Evolutionary conservation across 2,329 filamentous ascomycete species (phyloP).

Genomic region (Pestalotiopsis sp.): DNA sequence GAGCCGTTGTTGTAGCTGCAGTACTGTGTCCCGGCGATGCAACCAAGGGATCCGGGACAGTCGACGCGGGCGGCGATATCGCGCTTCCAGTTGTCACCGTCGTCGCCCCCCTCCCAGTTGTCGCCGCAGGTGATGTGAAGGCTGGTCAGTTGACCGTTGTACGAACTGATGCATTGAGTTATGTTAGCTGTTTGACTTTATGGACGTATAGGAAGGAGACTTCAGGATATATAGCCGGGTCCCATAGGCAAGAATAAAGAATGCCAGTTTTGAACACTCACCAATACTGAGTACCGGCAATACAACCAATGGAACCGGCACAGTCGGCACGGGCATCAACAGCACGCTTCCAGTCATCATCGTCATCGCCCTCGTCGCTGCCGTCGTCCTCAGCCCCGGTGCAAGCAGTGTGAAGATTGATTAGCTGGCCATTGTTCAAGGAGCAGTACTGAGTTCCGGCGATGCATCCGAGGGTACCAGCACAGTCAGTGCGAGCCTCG

Average conservation of each 20-base stretch:
- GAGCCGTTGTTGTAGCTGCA: constrained; percentile 1
- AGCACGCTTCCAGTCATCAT: background rate
- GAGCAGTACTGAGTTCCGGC: constrained; percentile 7
- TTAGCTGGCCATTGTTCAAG: too few relatives aligned
- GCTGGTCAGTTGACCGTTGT: constrained; percentile 1
- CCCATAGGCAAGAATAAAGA: too few relatives aligned
- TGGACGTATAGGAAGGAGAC: too few relatives aligned
- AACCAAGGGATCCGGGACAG: background rate
- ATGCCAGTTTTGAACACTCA: too few relatives aligned
- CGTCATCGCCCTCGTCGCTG: background rate
- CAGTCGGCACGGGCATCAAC: background rate
- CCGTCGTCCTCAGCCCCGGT: too few relatives aligned
- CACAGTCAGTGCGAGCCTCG: background rate
- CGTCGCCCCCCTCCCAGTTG: background rate
- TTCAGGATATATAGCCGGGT: too few relatives aligned
- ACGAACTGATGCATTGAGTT: background rate
- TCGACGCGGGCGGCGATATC: background rate
- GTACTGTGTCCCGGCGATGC: constrained; percentile 3
- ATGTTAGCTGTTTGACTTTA: too few relatives aligned
- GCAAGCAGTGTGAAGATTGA: too few relatives aligned
- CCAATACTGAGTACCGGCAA: constrained; percentile 3
- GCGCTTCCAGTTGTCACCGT: background rate
- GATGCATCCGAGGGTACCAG: background rate
- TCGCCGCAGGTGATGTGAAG: background rate
- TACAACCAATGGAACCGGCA: background rate